A percentile compares a stretch with the other conserved stretches of the same genome.
phyloP scores from a whole-genome alignment of 2,329 filamentous ascomycete species.

The Ustilaginoidea virens region DNA sequence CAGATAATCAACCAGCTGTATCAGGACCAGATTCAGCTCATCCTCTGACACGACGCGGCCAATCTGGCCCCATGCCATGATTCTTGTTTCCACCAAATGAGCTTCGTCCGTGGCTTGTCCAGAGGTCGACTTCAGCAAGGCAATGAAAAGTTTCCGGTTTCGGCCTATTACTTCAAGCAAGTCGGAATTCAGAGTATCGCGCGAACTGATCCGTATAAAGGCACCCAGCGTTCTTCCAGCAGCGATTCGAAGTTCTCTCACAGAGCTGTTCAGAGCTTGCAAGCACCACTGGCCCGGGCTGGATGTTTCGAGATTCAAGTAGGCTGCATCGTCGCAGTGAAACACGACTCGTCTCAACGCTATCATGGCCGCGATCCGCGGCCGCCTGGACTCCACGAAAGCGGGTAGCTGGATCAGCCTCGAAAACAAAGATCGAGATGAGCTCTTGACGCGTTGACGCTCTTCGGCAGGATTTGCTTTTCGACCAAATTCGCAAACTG shows the following conservation, averaged over 20 bases:
- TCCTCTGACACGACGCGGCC: constrained; percentile 64
- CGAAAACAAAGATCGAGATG: constrained; percentile 28
- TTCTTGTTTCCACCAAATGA: constrained; percentile 64
- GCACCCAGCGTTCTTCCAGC: constrained; percentile 53
- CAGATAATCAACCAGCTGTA: constrained; percentile 74
- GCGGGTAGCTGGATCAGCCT: constrained; percentile 26
- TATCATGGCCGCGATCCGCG: constrained; percentile 56
- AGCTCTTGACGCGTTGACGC: constrained; percentile 14
- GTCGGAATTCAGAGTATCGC: not conserved
- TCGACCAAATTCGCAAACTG: constrained; percentile 11
- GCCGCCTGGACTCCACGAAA: constrained; percentile 39
- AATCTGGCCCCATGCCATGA: constrained; percentile 75
- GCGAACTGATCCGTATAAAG: constrained; percentile 35
- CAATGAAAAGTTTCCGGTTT: constrained; percentile 52
- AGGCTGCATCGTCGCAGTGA: constrained; percentile 43
- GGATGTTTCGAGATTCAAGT: constrained; percentile 54
- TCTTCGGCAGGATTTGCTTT: not conserved
- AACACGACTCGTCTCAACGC: constrained; percentile 52
- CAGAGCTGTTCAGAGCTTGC: constrained; percentile 64
- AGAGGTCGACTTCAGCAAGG: constrained; percentile 56
- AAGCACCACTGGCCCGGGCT: constrained; percentile 66
- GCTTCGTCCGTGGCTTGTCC: constrained; percentile 43
- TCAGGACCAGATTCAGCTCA: constrained; percentile 72
- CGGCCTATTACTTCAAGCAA: constrained; percentile 12
- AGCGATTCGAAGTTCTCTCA: constrained; percentile 71